Evolutionary conservation across 768 basidiomycete species (phyloP).

Genomic region (Tricholoma terreum): DNA sequence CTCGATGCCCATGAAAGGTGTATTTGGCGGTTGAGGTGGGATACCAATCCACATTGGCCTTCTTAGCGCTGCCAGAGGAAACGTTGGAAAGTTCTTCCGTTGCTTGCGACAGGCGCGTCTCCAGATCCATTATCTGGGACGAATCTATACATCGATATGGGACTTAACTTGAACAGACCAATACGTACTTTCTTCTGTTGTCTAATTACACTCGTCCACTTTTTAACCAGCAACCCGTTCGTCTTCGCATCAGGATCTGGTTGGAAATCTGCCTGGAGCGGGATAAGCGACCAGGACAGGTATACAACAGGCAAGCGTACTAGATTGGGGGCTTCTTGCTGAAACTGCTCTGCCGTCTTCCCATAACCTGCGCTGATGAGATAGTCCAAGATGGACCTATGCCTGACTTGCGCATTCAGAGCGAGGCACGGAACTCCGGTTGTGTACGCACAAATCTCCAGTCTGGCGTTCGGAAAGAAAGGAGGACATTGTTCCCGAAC

Average conservation of each 20-base stretch:
- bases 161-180: background rate
- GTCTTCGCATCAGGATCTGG: constrained; percentile 23
- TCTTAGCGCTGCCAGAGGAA: constrained; percentile 6
- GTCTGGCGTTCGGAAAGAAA: constrained; percentile 11
- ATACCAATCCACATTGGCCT: constrained; percentile 41
- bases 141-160: background rate
- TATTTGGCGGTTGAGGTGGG: constrained; percentile 45
- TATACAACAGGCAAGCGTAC: constrained; percentile 7
- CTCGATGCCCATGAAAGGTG: constrained; percentile 53
- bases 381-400: constrained; percentile 37
- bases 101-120: constrained; percentile 49
- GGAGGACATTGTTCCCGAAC: no score
- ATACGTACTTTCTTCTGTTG: constrained; percentile 72
- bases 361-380: constrained; percentile 27
- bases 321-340: constrained; percentile 22
- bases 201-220: constrained; percentile 81
- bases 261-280: constrained; percentile 22
- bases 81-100: constrained; percentile 26
- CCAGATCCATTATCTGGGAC: constrained; percentile 58
- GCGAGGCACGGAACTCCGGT: background rate
- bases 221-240: constrained; percentile 69
- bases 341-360: constrained; percentile 31
- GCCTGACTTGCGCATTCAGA: constrained; percentile 17
- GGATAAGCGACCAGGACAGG: background rate
- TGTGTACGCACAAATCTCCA: constrained; percentile 8